Evolutionary conservation across 352 stramenopile genomes (phyloP), one percentile per base, ranked within the genome.

Genomic region (Pseudoperonospora humuli): DNA sequence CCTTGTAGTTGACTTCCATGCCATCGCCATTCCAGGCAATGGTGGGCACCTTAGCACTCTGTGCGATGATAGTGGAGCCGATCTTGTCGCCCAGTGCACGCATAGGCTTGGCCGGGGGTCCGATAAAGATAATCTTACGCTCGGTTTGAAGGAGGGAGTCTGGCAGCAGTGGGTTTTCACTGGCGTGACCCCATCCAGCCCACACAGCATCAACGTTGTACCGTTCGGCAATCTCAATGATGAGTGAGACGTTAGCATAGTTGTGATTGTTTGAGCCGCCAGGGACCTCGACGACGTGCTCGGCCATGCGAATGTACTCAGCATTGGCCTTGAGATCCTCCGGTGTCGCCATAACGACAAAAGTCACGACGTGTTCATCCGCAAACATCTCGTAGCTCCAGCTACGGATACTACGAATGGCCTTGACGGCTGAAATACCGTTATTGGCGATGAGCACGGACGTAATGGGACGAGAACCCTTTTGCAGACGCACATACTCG

Each of bases 221-320:
- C 11, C 96, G 78, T 42, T 98, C 89, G 10, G 96, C 96, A 25
- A 98, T 96, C 76, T 98, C 93, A 17, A 99, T 88, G 62, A 99
- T 99, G 19, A 98, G 82, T 31, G 83, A 84, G 11, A 99, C 96
- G 74, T 99, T 99, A 60, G 96, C 96, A 70, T 99, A 99, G 80
- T 99, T 99, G 88, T 99, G 97, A 79, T 99, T 99, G 84, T 99
- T 99, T 39, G 95, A 96, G 40, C 97, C 97, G 41, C 97, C 96
- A 15, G 97, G 97, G 38, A 99, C 97, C 67, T 99, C 96, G 20
- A 99, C 95, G 35, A 99, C 97, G 58, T 99, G 87, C 65, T 99
- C 96, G 38, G 92, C 96, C 95, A 99, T 99, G 50, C 97, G 95
- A 58, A 99, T 99, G 78, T 98, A 99, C 77, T 99, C 97, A 20